Conservation (phyloP, 73 alveolate species). For the Paramecium sexaurelia region DNA sequence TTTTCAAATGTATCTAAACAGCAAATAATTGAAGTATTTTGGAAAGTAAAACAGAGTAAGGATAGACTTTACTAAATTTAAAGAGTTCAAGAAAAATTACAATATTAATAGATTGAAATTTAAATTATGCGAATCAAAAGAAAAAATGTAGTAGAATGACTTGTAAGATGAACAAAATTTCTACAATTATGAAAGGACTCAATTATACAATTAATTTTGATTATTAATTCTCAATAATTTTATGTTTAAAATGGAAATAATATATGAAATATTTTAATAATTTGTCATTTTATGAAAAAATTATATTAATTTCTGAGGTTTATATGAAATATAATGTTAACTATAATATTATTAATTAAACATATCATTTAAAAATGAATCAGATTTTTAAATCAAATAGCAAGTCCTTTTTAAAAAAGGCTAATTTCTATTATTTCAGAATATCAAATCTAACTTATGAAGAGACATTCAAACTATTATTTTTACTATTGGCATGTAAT, state of each 20-base stretch:
- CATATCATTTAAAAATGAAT: slow-evolving; percentile 18
- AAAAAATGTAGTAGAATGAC: background rate
- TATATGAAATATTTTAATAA: background rate
- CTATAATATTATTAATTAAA: background rate
- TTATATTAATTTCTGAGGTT: background rate
- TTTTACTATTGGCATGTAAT: background rate
- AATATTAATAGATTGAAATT: background rate
- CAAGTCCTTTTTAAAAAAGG: background rate
- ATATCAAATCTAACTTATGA: background rate
- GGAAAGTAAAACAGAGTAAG: background rate
- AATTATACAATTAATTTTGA: background rate
- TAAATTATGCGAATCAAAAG: background rate
- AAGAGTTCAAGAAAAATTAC: background rate
- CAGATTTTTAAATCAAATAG: background rate
- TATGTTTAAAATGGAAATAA: background rate
- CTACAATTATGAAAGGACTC: background rate
- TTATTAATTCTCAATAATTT: background rate
- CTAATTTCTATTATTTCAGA: background rate
- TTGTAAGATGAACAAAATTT: background rate
- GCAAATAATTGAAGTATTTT: slow-evolving; percentile 6
- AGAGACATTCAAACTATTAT: background rate
- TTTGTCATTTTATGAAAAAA: background rate
- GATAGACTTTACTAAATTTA: background rate
- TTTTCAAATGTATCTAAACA: background rate
- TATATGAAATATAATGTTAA: background rate